Evolutionary conservation across 257 asterid genomes (phyloP), one percentile per base, ranked within the genome.

Genomic region (Oldenlandia corymbosa): DNA sequence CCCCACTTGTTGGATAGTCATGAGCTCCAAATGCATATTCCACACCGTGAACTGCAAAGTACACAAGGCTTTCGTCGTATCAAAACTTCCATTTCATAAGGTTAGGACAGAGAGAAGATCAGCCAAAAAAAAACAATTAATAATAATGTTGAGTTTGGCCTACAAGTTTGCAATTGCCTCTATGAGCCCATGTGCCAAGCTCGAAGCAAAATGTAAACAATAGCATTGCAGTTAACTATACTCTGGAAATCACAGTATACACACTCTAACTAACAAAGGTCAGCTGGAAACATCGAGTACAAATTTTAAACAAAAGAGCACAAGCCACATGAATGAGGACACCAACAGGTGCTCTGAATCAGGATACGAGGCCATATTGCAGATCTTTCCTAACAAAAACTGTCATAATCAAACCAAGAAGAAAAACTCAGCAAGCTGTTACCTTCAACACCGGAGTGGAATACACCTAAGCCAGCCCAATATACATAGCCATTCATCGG

Each of bases 381-480:
- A 16, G 46, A 58, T 46, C 28, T 41, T 17, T 2, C 32, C 14
- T 8, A 62, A 66, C 54, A 31, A 39, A 56, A 66, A 46, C 17
- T 18, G 21, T 47, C 26, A n/a, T n/a, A 20, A 12, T 2, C 27
- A 56, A 56, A 32, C 46, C 45, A 2, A 4, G n/a, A 64, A 62
- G 3, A 51, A 5, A 50, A 39, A 41, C 64, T 18, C 18, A 21
- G 47, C 12, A 54, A 50, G 26, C 14, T 27, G 26, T 66, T 80
- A 88, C 96, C 96, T 81, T 88, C 96, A 18, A 88, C 92, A n/a
- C 96, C 98, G 5, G 98, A 91, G 64, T 91, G 98, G 69, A 88
- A 91, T 75, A 91, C 88, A 12, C 98, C 98, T 23, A 91, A 75
- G 77, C 96, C 98, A 59, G 94, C 96, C 98, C 98, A 91, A 59